Conservation (phyloP, 2,329 filamentous ascomycete species). For the Aspergillus japonicus region DNA sequence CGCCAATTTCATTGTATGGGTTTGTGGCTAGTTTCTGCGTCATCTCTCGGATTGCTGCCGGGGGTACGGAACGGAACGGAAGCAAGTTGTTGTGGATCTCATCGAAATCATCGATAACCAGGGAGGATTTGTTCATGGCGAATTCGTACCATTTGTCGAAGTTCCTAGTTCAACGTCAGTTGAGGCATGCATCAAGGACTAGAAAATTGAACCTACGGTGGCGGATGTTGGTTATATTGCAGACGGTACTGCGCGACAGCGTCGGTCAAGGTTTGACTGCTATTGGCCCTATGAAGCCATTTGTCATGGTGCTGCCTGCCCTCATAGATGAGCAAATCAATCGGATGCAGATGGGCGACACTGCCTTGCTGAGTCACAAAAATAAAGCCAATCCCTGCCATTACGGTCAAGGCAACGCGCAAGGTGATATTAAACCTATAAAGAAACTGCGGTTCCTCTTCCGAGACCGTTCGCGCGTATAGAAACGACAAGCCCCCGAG, state of each 20-base stretch:
- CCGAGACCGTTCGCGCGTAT: constrained; percentile 24
- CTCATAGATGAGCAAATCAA: constrained; percentile 54
- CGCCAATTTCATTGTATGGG: constrained; percentile 56
- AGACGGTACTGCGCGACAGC: constrained; percentile 53
- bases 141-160: constrained; percentile 62
- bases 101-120: constrained; percentile 61
- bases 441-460: constrained; percentile 31
- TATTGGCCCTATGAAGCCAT: constrained; percentile 50
- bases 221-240: constrained; percentile 56
- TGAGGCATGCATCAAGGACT: background rate
- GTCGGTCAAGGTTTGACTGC: constrained; percentile 49
- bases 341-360: constrained; percentile 51
- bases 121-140: constrained; percentile 51
- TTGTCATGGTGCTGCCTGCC: constrained; percentile 49
- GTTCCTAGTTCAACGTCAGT: constrained; percentile 32
- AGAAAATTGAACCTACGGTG: constrained; percentile 43
- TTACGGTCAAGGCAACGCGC: constrained; percentile 39
- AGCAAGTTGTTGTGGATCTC: constrained; percentile 57
- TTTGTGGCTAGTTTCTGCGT: constrained; percentile 55
- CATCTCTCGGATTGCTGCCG: constrained; percentile 51
- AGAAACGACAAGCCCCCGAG: constrained; percentile 31
- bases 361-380: constrained; percentile 44
- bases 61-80: constrained; percentile 55
- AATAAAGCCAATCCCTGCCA: constrained; percentile 45
- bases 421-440: constrained; percentile 31